Conservation (phyloP, 768 basidiomycete genomes). For the Termitomyces eurrhizus region DNA sequence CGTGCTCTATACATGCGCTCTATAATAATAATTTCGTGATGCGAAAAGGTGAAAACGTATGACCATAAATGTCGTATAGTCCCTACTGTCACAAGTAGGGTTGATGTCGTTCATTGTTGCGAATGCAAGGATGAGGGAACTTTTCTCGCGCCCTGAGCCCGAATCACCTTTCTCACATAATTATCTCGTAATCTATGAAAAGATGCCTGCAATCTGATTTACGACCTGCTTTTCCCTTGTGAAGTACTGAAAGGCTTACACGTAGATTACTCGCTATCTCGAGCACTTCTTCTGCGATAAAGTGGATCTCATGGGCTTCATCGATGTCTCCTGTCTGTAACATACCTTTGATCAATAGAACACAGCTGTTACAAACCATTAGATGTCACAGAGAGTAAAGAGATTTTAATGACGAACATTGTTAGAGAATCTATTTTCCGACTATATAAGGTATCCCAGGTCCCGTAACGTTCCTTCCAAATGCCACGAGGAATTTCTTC, state of each 20-base stretch:
- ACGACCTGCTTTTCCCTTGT: not conserved
- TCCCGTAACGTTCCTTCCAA: slow-evolving; percentile 3
- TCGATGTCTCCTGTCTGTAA: not conserved
- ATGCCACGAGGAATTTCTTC: not conserved
- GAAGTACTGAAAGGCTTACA: not conserved
- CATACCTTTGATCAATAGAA: not conserved
- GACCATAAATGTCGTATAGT: not conserved
- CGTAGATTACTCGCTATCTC: not conserved
- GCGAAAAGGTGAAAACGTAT: not conserved
- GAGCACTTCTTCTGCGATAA: not conserved
- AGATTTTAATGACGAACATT: not conserved
- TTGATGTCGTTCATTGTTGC: not conserved
- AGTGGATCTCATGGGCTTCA: not conserved
- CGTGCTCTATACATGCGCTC: not conserved
- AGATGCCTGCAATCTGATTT: not conserved
- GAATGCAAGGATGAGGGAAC: not conserved
- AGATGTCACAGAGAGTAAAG: not conserved
- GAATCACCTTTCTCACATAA: not conserved
- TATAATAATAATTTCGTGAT: not conserved
- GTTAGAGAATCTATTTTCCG: not conserved
- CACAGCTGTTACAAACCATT: not conserved
- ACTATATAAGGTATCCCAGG: not conserved
- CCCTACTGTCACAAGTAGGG: not conserved
- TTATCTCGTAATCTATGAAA: not conserved
- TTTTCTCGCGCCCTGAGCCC: not conserved